Evolutionary conservation across 768 basidiomycete genomes (phyloP).

Genomic region (Russula compacta): DNA sequence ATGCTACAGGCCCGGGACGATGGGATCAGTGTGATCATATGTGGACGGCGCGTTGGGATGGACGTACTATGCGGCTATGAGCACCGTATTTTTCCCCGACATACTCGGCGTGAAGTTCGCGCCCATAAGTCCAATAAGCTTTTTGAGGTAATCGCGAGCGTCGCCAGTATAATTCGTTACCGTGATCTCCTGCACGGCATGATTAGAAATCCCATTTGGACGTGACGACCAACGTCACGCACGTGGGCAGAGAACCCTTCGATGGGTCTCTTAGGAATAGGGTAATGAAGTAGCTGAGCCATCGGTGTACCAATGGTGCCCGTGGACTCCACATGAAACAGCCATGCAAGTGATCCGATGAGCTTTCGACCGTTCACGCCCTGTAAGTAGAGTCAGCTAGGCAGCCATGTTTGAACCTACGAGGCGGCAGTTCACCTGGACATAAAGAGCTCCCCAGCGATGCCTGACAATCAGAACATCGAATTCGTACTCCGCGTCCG

Average conservation of each 20-base stretch:
- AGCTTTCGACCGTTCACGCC: conserved; percentile 49
- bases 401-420: neutral
- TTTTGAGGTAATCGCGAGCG: conserved; percentile 81
- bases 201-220: neutral
- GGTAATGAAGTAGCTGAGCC: conserved; percentile 79
- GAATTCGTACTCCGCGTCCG: conserved; percentile 37
- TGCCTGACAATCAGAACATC: conserved; percentile 70
- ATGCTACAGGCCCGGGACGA: conserved; percentile 17
- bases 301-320: conserved; percentile 54
- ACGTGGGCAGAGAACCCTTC: conserved; percentile 56
- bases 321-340: conserved; percentile 66
- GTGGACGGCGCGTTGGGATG: neutral
- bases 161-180: conserved; percentile 87
- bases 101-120: conserved; percentile 77
- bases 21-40: neutral
- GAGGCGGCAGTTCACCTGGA: conserved; percentile 36
- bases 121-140: conserved; percentile 67
- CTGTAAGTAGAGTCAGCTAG: conserved; percentile 29
- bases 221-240: conserved; percentile 24
- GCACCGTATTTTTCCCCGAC: conserved; percentile 64
- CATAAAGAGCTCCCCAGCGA: conserved; percentile 61
- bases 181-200: conserved; percentile 51
- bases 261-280: conserved; percentile 54
- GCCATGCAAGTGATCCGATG: conserved; percentile 76
- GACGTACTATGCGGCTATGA: conserved; percentile 78